Evolutionary conservation across 2,329 filamentous ascomycete genomes (phyloP), one percentile per base, ranked within the genome.

Genomic region (Microdochium nivale): DNA sequence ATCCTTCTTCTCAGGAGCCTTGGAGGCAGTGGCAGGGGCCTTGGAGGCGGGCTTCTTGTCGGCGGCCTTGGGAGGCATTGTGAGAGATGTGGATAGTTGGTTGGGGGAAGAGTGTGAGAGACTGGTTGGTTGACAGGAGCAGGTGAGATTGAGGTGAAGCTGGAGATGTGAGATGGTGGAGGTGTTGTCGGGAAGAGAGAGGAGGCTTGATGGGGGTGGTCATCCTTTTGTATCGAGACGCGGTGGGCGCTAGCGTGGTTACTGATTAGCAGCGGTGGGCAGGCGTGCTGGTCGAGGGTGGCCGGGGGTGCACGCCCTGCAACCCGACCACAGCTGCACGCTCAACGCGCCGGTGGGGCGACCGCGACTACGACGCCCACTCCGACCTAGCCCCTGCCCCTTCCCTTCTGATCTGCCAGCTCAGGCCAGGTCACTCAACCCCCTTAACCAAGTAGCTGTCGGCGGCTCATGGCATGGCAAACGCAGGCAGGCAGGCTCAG

Each of bases 31-130:
- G 50, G 77, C 88, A 55, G 92, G 90, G 65, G 92, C 92, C 90
- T 97, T 97, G 78, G 90, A 83, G 79, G 88, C 92, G 77, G 92
- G 91, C 84, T 96, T 96, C 90, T 97, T 97, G 79, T 95, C 88
- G 70, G 92, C 92, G 70, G 88, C 86, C 82, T 97, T 97, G 71
- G 94, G 92, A 79, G 94, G 83, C 94, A 97, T 97, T 87, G 86
- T 85, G 71, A 66, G n/a, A 51, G 47, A 49, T 55, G 37, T 54
- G 55, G 57, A 52, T 51, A 48, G 55, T 52, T 46, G 51, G 52
- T 44, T 48, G 52, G 56, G 54, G 54, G 52, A 57, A 61, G 58
- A 58, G 50, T 47, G 44, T 40, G 52, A 55, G 49, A 53, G 27
- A 48, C 14, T 16, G 11, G 27, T n/a, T 43, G 35, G 35, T 13